These are phyloP conservation scores for Dissophora ornata DNA, from an alignment of 192 early-diverging fungal genomes.

Conservation along the genomic window DNA sequence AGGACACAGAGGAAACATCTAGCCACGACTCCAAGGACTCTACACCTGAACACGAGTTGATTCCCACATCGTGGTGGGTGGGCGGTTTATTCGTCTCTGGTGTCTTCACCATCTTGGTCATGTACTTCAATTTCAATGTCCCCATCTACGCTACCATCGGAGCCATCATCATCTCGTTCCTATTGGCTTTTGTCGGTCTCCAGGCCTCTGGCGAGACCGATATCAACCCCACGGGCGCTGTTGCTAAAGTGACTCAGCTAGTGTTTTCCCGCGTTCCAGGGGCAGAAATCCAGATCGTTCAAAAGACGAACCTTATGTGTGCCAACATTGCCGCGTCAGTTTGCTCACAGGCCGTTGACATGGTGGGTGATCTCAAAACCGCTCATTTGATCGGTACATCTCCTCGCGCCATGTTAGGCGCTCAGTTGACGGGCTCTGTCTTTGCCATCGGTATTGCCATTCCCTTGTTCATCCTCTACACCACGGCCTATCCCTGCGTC, in stretches of 20 bases:
- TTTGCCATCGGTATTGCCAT: slow-evolving; percentile 67
- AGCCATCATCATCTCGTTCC: slow-evolving; percentile 70
- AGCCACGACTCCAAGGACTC: slow-evolving; percentile 55
- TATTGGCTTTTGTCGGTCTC: slow-evolving; percentile 73
- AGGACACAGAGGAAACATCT: slow-evolving; percentile 9
- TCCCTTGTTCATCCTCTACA: slow-evolving; percentile 69
- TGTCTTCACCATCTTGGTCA: slow-evolving; percentile 66
- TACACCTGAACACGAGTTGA: slow-evolving; percentile 58
- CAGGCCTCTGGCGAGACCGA: slow-evolving; percentile 74
- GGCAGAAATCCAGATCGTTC: slow-evolving; percentile 46
- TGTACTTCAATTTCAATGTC: slow-evolving; percentile 67
- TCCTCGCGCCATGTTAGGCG: slow-evolving; percentile 73
- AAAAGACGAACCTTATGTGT: slow-evolving; percentile 68
- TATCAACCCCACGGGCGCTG: slow-evolving; percentile 72
- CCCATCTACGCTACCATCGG: slow-evolving; percentile 68
- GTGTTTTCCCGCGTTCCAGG: slow-evolving; percentile 69
- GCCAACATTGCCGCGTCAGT: slow-evolving; percentile 70
- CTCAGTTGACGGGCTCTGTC: slow-evolving; percentile 70
- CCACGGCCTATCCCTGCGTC: slow-evolving; percentile 74
- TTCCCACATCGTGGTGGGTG: slow-evolving; percentile 67
- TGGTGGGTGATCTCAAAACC: slow-evolving; percentile 81
- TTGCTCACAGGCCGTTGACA: slow-evolving; percentile 71
- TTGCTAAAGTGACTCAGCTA: slow-evolving; percentile 75
- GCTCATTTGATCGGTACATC: slow-evolving; percentile 72
- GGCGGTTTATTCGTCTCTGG: slow-evolving; percentile 62